A percentile compares a stretch with the other conserved stretches of the same genome.
These are phyloP conservation scores for Naganishia sp. DNA, from an alignment of 1,284 basidiomycete species.

Conservation along the genomic window DNA sequence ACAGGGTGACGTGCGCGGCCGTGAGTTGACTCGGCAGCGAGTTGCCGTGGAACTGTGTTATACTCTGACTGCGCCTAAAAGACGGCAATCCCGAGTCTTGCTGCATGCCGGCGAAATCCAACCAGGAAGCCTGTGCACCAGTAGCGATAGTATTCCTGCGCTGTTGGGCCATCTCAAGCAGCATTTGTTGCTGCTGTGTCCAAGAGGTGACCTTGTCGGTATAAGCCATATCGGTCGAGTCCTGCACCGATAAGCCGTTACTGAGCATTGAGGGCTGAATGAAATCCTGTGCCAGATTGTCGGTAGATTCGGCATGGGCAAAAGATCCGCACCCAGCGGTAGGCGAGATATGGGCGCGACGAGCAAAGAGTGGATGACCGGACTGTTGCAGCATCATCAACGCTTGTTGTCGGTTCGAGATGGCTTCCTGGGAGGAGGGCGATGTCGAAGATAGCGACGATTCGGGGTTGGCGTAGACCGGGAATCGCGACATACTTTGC, in stretches of 20 bases:
- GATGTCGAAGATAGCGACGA: conserved; percentile 19
- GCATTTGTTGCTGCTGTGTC: conserved; percentile 20
- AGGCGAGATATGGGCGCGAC: conserved; percentile 15
- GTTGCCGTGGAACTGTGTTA: conserved; percentile 9
- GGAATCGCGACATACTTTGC: background rate
- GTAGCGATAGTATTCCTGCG: conserved; percentile 7
- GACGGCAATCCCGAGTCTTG: background rate
- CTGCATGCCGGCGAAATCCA: conserved; percentile 11
- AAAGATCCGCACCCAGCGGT: conserved; percentile 5
- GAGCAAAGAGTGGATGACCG: background rate
- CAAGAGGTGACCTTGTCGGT: conserved; percentile 33
- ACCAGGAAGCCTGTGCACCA: conserved; percentile 12
- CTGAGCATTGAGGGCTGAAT: background rate
- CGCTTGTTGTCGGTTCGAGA: conserved; percentile 19
- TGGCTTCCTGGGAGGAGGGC: conserved; percentile 12
- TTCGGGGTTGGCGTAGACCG: conserved; percentile 1
- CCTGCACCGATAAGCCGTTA: background rate
- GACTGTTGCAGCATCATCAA: conserved; percentile 18
- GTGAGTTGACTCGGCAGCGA: conserved; percentile 20
- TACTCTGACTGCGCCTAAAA: conserved; percentile 6
- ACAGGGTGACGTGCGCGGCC: conserved; percentile 31
- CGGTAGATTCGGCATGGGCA: background rate
- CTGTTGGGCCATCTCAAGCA: conserved; percentile 13
- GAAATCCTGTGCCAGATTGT: background rate
- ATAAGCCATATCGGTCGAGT: conserved; percentile 11